A percentile compares a stretch with the other conserved stretches of the same genome.
phyloP scores from a whole-genome alignment of 2,329 filamentous ascomycete genomes.

The Xylariaceae sp. region DNA sequence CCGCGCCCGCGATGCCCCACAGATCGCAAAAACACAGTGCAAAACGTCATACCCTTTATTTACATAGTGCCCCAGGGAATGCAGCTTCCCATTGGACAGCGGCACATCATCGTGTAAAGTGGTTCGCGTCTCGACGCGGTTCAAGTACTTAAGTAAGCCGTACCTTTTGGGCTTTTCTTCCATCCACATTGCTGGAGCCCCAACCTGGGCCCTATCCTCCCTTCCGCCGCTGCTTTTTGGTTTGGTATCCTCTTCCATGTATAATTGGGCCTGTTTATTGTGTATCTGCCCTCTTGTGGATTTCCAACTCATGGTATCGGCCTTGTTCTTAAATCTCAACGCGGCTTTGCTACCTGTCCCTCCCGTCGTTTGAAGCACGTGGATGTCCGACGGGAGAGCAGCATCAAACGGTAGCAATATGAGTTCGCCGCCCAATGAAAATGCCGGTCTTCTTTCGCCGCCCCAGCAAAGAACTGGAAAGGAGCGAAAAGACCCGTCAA shows the following conservation, averaged over 20 bases:
- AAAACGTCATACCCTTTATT: constrained; percentile 11
- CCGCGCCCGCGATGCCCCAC: neutral
- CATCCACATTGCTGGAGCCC: constrained; percentile 7
- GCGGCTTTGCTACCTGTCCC: neutral
- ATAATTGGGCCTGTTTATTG: constrained; percentile 11
- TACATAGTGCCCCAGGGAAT: neutral
- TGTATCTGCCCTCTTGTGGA: neutral
- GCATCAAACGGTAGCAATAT: constrained; percentile 10
- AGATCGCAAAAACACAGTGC: constrained; percentile 9
- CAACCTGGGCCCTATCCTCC: constrained; percentile 5
- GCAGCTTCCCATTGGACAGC: constrained; percentile 9
- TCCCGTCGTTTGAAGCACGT: neutral
- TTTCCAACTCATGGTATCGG: neutral
- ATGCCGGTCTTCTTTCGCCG: constrained; percentile 26
- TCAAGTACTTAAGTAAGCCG: constrained; percentile 15
- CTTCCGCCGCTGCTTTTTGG: constrained; percentile 23
- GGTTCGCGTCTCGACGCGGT: constrained; percentile 23
- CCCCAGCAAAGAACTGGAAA: constrained; percentile 35
- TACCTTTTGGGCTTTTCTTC: constrained; percentile 6
- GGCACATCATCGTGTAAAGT: constrained; percentile 19
- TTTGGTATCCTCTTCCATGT: constrained; percentile 2
- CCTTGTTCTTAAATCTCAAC: neutral
- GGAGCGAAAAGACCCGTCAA: constrained; percentile 47
- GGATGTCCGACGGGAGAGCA: neutral
- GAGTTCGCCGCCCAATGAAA: constrained; percentile 20